A percentile compares a stretch with the other conserved stretches of the same genome.
phyloP scores from a whole-genome alignment of 2,329 filamentous ascomycete species.

The Anisogramma anomala region DNA sequence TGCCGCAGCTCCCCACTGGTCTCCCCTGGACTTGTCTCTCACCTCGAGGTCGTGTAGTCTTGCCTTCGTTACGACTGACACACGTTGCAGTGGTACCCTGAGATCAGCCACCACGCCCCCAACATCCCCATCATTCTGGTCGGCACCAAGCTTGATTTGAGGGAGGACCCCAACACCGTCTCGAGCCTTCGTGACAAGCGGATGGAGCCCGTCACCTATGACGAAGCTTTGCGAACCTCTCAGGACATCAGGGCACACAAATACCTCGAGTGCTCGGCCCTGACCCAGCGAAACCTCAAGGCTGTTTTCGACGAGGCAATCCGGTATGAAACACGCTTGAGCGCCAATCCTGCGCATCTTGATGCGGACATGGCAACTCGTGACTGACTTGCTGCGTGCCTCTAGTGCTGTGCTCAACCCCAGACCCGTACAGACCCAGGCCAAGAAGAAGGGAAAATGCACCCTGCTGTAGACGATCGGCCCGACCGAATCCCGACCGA shows the following conservation, averaged over 20 bases:
- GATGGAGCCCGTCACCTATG: conserved; percentile 94
- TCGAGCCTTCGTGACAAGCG: conserved; percentile 79
- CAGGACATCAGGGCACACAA: conserved; percentile 95
- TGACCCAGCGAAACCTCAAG: conserved; percentile 95
- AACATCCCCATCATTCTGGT: conserved; percentile 94
- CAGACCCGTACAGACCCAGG: conserved; percentile 43
- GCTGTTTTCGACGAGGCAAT: conserved; percentile 98
- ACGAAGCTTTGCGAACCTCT: conserved; percentile 76
- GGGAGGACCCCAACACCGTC: conserved; percentile 74
- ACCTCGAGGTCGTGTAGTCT: not conserved
- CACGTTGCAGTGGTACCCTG: conserved; percentile 71
- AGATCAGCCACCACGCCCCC: conserved; percentile 94
- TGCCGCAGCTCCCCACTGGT: too few species aligned
- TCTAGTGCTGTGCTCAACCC: conserved; percentile 61
- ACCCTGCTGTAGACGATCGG: conserved; percentile 46
- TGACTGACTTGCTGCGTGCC: conserved; percentile 14
- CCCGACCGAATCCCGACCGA: conserved; percentile 2
- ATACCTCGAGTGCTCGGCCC: conserved; percentile 93
- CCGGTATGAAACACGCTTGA: conserved; percentile 50
- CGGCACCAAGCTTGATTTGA: conserved; percentile 90
- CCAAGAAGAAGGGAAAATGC: conserved; percentile 58
- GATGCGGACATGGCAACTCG: conserved; percentile 1
- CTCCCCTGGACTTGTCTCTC: too few species aligned
- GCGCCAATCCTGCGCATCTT: conserved; percentile 19
- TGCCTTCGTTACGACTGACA: conserved; percentile 6